Evolutionary conservation across 169 alveolate species (phyloP), one percentile per base, ranked within the genome.

Genomic region (Eimeria tenella): DNA sequence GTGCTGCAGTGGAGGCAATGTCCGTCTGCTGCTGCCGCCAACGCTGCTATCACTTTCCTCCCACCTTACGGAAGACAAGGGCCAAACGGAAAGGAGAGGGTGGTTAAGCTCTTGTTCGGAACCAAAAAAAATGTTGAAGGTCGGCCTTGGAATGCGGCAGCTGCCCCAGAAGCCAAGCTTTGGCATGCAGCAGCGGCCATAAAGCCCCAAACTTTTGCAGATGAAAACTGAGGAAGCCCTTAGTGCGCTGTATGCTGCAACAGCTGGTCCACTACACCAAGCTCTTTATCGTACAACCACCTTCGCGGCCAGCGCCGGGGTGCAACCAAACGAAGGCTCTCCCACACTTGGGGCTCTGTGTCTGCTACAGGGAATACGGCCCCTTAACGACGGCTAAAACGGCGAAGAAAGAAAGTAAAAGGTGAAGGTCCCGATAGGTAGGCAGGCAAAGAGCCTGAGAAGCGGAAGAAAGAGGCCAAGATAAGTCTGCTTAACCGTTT

Each of bases 401-500:
- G 11, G 52, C 49, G 62, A 74, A 50, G 84, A 74, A 74, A 49
- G 63, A 17, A 49, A 60, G 52, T 49, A 60, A 25, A 17, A 19
- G 49, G 84, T 23, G 62, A 50, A 49, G 84, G 42, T 74, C 52
- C 84, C 84, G 84, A 74, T 49, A 74, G 62, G 62, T 79, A 53
- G 52, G 53, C 23, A 68, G 88, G 15, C 53, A 56, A 53, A 79
- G 88, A 79, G 52, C 0, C 53, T 4, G 73, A 56, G 88, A 79
- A 52, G 88, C 88, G 70, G 88, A 79, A 79, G 70, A 52, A 79
- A 74, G 84, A 74, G 52, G 84, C 84, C 84, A 74, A 49, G 63
- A 52, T 25, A 62, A 56, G 17, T 79, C 53, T 68, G 88, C 88
- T 55, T 17, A 50, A 23, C 88, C 70, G 88, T 71, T 62, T 79